A percentile compares a stretch with the other conserved stretches of the same genome.
Evolutionary conservation across 257 asterid genomes (phyloP).

Genomic region (Nicotiana undulata): DNA sequence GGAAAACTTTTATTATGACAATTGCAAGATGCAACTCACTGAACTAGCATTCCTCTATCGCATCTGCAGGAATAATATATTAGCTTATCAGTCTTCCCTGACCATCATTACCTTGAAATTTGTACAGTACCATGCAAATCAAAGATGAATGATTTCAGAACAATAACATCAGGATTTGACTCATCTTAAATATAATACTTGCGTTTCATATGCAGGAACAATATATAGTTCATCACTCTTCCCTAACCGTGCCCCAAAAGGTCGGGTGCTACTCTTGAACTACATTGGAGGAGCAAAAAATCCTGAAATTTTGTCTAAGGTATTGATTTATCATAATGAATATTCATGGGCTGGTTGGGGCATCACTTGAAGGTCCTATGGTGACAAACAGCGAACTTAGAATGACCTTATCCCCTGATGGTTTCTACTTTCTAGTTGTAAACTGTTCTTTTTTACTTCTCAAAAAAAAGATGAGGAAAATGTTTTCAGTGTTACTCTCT

Average conservation of each 20-base stretch:
- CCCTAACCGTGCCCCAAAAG: conserved; percentile 95
- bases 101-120: neutral
- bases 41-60: neutral
- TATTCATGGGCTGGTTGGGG: neutral
- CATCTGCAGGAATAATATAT: neutral
- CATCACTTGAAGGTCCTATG: neutral
- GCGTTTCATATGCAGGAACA: conserved; percentile 57
- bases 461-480: neutral
- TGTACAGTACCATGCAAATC: neutral
- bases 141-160: neutral
- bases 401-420: neutral
- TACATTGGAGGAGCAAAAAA: conserved; percentile 95
- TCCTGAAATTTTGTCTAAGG: conserved; percentile 76
- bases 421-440: neutral
- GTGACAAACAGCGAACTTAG: neutral
- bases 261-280: conserved; percentile 81
- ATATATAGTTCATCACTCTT: conserved; percentile 95
- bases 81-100: neutral
- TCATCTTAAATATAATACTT: neutral
- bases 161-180: neutral
- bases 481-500: neutral
- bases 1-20: neutral
- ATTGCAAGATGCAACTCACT: neutral
- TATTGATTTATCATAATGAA: neutral
- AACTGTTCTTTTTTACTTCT: too few species aligned